Conservation (phyloP, 257 asterid genomes). For the Haberlea rhodopensis region DNA sequence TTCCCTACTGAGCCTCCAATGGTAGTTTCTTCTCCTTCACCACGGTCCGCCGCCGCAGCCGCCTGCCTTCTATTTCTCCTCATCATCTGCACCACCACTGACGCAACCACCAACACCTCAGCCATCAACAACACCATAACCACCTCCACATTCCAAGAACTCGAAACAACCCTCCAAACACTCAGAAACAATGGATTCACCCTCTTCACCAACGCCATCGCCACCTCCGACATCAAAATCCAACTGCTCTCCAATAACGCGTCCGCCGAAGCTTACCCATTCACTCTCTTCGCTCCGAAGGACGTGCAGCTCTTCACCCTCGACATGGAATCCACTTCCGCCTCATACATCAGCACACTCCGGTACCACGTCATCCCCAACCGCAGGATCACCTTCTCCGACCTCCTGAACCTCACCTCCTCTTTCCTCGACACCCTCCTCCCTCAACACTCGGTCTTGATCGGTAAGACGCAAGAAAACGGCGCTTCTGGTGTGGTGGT, state of each 20-base stretch:
- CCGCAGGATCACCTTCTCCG: slow-evolving; percentile 42
- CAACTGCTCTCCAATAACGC: slow-evolving; percentile 41
- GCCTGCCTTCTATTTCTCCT: slow-evolving; percentile 26
- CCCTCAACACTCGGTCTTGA: slow-evolving; percentile 48
- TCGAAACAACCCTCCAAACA: slow-evolving; percentile 28
- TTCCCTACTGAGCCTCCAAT: too few relatives aligned
- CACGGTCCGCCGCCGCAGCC: slow-evolving; percentile 20
- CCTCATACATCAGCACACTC: slow-evolving; percentile 50
- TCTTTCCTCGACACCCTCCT: slow-evolving; percentile 64
- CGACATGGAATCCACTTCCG: slow-evolving; percentile 57
- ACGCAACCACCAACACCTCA: slow-evolving; percentile 23
- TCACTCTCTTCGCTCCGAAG: slow-evolving; percentile 56
- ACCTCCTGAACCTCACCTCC: slow-evolving; percentile 41
- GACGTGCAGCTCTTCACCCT: slow-evolving; percentile 49
- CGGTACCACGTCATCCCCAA: slow-evolving; percentile 57
- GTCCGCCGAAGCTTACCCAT: slow-evolving; percentile 7
- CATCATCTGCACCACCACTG: slow-evolving; percentile 10
- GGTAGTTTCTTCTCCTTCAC: slow-evolving; percentile 11
- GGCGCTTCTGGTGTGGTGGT: slow-evolving; percentile 29
- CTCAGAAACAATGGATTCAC: slow-evolving; percentile 49
- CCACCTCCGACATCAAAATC: slow-evolving; percentile 62
- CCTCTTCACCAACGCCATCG: slow-evolving; percentile 60
- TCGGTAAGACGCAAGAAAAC: slow-evolving; percentile 25
- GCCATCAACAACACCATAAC: slow-evolving; percentile 9
- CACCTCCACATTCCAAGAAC: slow-evolving; percentile 27